Conservation (phyloP, 2,329 filamentous ascomycete genomes). For the Cordyceps pruinosa region DNA sequence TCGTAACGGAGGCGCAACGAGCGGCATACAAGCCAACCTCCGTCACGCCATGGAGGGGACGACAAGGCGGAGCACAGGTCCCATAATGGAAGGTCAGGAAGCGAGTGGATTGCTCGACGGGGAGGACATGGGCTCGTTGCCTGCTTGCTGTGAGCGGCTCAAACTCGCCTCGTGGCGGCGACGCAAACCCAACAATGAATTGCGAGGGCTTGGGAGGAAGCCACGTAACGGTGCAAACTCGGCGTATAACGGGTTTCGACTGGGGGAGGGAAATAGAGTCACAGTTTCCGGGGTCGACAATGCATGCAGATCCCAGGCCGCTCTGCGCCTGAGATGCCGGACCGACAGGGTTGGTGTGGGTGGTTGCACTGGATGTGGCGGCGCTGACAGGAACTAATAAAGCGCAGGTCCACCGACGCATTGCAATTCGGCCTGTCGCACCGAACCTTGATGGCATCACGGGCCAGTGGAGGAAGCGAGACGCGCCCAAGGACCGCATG, state of each 20-base stretch:
- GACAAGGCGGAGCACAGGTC: not conserved
- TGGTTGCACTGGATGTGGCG: not conserved
- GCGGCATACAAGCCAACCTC: not conserved
- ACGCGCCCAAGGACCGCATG: not conserved
- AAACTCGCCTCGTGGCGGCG: not conserved
- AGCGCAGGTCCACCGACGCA: not conserved
- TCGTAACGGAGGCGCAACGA: not conserved
- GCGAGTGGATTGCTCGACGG: not conserved
- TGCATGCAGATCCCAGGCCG: not conserved
- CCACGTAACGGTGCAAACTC: not conserved
- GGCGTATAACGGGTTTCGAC: not conserved
- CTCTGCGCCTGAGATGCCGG: not conserved
- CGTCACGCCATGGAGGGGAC: not conserved
- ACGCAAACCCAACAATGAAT: not conserved
- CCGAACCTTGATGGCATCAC: conserved; percentile 1
- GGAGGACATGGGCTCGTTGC: not conserved
- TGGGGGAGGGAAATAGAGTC: not conserved
- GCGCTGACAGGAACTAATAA: not conserved
- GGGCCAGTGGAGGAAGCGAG: not conserved
- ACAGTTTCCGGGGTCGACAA: not conserved
- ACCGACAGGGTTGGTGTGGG: not conserved
- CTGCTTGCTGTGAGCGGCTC: not conserved
- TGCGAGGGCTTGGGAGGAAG: no score
- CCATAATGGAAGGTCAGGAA: conserved; percentile 1
- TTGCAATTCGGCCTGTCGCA: not conserved